phyloP scores from a whole-genome alignment of 2,329 filamentous ascomycete species.

The Ramularia endophylla region DNA sequence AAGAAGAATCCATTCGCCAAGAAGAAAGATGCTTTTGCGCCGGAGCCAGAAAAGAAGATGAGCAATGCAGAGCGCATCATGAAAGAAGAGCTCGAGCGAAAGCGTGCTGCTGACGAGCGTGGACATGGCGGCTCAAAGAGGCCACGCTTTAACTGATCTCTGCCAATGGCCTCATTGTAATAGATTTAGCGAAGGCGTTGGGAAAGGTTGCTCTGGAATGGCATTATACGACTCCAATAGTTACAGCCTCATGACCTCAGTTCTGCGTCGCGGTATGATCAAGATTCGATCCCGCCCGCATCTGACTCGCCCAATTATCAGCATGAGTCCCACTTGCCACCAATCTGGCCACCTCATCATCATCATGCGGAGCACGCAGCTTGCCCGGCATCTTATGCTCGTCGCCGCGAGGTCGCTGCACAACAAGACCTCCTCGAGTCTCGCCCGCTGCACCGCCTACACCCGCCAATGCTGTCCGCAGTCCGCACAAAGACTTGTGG shows the following conservation, averaged over 20 bases:
- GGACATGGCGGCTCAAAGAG: conserved; percentile 14
- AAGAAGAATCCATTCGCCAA: conserved; percentile 66
- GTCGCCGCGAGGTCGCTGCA: neutral
- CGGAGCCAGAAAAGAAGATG: conserved; percentile 70
- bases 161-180: neutral
- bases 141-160: conserved; percentile 11
- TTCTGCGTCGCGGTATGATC: no score
- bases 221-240: no score
- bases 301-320: no score
- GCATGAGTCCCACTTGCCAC: neutral
- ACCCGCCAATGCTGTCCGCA: no score
- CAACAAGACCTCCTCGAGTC: neutral
- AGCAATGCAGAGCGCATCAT: conserved; percentile 85
- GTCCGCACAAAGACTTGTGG: neutral
- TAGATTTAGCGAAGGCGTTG: conserved; percentile 7
- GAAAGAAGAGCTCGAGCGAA: conserved; percentile 53
- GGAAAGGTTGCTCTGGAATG: no score
- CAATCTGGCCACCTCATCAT: neutral
- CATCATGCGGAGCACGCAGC: neutral
- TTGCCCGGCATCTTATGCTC: neutral
- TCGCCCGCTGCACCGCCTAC: neutral
- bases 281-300: no score
- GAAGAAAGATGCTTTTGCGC: conserved; percentile 54
- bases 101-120: conserved; percentile 30
- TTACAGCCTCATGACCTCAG: no score